A percentile compares a stretch with the other conserved stretches of the same genome.
Evolutionary conservation across 164 flowering plant species (phyloP).

Genomic region (Taxillus chinensis): DNA sequence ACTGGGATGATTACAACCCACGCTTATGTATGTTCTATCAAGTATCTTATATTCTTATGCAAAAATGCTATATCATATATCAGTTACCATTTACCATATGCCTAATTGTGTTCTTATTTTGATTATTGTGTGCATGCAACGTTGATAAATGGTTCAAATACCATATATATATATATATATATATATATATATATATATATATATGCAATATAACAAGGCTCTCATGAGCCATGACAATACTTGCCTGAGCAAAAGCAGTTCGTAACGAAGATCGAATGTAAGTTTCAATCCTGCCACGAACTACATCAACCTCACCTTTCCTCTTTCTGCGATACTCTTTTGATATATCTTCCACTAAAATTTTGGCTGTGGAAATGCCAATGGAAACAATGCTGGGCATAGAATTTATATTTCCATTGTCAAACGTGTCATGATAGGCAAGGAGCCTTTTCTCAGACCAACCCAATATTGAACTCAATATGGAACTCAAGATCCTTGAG

Average conservation of each 20-base stretch:
- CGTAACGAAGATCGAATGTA: slow-evolving; percentile 1
- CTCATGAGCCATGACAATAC: neutral
- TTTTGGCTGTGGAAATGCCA: neutral
- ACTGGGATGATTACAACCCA: too few relatives aligned
- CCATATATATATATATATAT: too few relatives aligned
- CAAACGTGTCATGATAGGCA: slow-evolving; percentile 3
- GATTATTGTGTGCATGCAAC: too few relatives aligned
- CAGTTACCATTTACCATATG: too few relatives aligned
- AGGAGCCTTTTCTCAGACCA: slow-evolving; percentile 3
- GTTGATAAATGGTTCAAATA: too few relatives aligned
- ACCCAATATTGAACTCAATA: slow-evolving; percentile 1
- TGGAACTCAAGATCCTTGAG: slow-evolving; percentile 1
- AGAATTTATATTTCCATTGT: neutral
- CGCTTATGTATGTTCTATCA: too few relatives aligned
- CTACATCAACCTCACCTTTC: slow-evolving; percentile 4
- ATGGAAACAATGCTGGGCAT: slow-evolving; percentile 1
- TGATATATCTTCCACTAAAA: slow-evolving; percentile 2
- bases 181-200: too few relatives aligned
- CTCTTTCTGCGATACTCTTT: neutral
- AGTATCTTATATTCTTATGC: too few relatives aligned
- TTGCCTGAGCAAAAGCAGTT: slow-evolving; percentile 6
- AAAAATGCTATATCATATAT: too few relatives aligned
- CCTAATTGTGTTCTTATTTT: too few relatives aligned
- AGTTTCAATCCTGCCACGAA: neutral
- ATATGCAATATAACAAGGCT: too few relatives aligned